These are phyloP conservation scores for Populus nigra DNA, from an alignment of 345 rosid species.

Conservation along the genomic window DNA sequence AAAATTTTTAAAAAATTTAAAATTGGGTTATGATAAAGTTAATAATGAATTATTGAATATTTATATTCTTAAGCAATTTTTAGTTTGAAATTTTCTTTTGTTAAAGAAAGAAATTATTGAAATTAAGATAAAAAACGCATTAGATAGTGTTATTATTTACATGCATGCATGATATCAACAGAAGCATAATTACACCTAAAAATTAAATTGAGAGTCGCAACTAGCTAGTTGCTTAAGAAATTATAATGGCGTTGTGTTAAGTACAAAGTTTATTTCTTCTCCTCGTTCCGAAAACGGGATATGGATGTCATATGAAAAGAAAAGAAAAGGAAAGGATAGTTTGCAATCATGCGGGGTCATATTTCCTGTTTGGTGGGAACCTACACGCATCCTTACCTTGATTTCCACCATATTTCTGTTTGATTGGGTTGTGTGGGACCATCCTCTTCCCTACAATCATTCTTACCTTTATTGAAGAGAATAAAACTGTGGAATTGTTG, in stretches of 20 bases:
- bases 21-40: too few species aligned
- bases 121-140: not conserved
- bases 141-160: not conserved
- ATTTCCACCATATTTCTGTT: not conserved
- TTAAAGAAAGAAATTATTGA: too few species aligned
- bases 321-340: not conserved
- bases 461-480: conserved; percentile 10
- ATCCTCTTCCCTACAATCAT: conserved; percentile 4
- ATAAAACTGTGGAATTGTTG: not conserved
- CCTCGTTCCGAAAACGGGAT: not conserved
- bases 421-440: not conserved
- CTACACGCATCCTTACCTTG: conserved; percentile 2
- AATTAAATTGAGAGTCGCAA: not conserved
- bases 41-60: too few species aligned
- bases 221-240: too few species aligned
- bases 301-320: not conserved
- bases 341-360: not conserved
- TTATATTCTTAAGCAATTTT: too few species aligned
- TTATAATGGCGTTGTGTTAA: not conserved
- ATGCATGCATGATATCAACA: not conserved
- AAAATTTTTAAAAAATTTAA: too few species aligned
- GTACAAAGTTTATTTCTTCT: not conserved
- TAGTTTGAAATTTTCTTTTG: too few species aligned
- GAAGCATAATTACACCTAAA: too few species aligned
- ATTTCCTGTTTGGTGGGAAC: not conserved